These are phyloP conservation scores for Phoma sp. DNA, from an alignment of 2,329 filamentous ascomycete species.

Conservation along the genomic window DNA sequence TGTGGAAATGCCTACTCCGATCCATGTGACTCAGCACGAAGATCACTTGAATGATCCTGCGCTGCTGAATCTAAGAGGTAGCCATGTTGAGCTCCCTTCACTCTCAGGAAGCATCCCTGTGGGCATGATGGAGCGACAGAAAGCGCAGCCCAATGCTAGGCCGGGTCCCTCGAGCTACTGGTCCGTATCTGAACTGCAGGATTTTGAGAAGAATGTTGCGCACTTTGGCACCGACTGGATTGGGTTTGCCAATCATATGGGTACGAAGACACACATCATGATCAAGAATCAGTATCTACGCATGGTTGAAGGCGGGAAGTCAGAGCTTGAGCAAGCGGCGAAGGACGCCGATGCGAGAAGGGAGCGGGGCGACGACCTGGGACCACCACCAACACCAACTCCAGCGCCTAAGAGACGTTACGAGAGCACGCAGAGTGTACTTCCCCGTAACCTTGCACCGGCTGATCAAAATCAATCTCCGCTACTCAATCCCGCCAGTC, in stretches of 20 bases:
- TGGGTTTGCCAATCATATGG: slow-evolving; percentile 79
- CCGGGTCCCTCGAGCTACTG: slow-evolving; percentile 81
- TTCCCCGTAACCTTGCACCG: slow-evolving; percentile 54
- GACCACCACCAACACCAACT: slow-evolving; percentile 58
- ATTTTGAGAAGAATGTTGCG: slow-evolving; percentile 75
- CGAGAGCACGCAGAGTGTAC: slow-evolving; percentile 50
- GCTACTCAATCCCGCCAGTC: slow-evolving; percentile 28
- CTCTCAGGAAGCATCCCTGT: slow-evolving; percentile 24
- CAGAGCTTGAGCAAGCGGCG: slow-evolving; percentile 53
- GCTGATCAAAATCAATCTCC: slow-evolving; percentile 53
- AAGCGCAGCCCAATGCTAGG: slow-evolving; percentile 50
- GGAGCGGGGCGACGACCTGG: slow-evolving; percentile 55
- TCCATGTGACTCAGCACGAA: slow-evolving; percentile 34
- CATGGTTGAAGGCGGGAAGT: slow-evolving; percentile 53
- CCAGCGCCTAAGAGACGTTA: slow-evolving; percentile 57
- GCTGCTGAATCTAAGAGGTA: slow-evolving; percentile 14
- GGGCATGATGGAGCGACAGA: slow-evolving; percentile 47
- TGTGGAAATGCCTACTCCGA: slow-evolving; percentile 38
- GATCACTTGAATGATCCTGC: slow-evolving; percentile 39
- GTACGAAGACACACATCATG: slow-evolving; percentile 87
- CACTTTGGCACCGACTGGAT: slow-evolving; percentile 83
- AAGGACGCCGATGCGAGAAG: slow-evolving; percentile 52
- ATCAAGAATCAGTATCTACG: slow-evolving; percentile 62
- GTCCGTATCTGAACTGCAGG: slow-evolving; percentile 81
- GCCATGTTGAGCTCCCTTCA: slow-evolving; percentile 6